Percentiles rank a stretch among this genome's conserved stretches.
These are phyloP conservation scores for Claviceps sp. DNA, from an alignment of 2,329 filamentous ascomycete genomes.

Conservation along the genomic window DNA sequence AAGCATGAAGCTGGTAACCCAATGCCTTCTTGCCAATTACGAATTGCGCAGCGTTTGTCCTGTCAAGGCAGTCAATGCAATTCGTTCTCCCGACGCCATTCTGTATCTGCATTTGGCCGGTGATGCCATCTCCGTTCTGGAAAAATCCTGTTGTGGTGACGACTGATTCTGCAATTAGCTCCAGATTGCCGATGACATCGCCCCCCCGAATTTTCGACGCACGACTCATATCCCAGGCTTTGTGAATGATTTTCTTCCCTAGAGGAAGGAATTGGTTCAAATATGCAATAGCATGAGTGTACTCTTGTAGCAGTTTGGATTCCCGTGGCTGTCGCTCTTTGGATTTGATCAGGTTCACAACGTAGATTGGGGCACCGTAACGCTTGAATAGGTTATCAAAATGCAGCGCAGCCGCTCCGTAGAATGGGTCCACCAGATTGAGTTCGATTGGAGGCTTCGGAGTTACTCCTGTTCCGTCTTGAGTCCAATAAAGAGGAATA, in stretches of 20 bases:
- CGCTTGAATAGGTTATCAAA: slow-evolving; percentile 90
- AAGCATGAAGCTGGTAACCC: slow-evolving; percentile 79
- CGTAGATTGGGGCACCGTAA: slow-evolving; percentile 86
- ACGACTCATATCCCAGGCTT: slow-evolving; percentile 96
- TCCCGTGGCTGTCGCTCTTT: slow-evolving; percentile 81
- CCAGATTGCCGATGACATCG: slow-evolving; percentile 86
- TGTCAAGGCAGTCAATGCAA: slow-evolving; percentile 93
- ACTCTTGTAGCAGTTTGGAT: slow-evolving; percentile 79
- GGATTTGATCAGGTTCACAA: slow-evolving; percentile 80
- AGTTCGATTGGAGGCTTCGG: slow-evolving; percentile 94
- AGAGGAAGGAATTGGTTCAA: slow-evolving; percentile 85
- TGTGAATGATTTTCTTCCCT: slow-evolving; percentile 79
- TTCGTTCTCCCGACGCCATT: slow-evolving; percentile 92
- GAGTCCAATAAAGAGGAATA: slow-evolving; percentile 94
- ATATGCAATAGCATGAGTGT: slow-evolving; percentile 75
- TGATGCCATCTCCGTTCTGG: slow-evolving; percentile 68
- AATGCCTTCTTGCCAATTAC: slow-evolving; percentile 92
- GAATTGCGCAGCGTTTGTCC: slow-evolving; percentile 95
- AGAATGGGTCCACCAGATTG: slow-evolving; percentile 93
- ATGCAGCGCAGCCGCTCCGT: slow-evolving; percentile 80
- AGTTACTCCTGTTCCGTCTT: slow-evolving; percentile 87
- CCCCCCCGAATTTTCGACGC: slow-evolving; percentile 85
- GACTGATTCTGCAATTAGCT: slow-evolving; percentile 79
- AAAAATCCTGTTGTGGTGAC: slow-evolving; percentile 84
- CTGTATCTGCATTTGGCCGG: slow-evolving; percentile 54